These are phyloP conservation scores for Marchantia paleacea DNA, from an alignment of 225 moss, liverwort and hornwort genomes.

Conservation along the genomic window DNA sequence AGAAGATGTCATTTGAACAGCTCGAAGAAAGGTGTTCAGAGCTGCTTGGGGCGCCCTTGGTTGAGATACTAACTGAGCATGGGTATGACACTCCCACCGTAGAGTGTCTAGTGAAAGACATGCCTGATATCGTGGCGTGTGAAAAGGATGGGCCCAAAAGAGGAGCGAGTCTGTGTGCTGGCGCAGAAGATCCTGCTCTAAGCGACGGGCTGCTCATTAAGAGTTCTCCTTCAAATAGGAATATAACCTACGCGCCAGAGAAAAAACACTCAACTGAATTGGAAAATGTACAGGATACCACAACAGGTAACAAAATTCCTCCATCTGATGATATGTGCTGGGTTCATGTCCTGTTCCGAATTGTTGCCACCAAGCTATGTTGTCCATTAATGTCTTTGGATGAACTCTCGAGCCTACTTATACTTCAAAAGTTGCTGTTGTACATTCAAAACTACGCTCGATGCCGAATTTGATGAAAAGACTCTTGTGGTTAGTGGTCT, in stretches of 20 bases:
- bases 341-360: no score
- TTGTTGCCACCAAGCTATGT: no score
- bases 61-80: slow-evolving; percentile 51
- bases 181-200: slow-evolving; percentile 67
- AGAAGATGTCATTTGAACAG: slow-evolving; percentile 30
- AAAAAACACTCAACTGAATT: slow-evolving; percentile 8
- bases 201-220: slow-evolving; percentile 68
- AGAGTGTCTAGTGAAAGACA: slow-evolving; percentile 59
- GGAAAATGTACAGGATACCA: slow-evolving; percentile 9
- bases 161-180: slow-evolving; percentile 45
- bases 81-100: slow-evolving; percentile 53
- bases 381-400: no score
- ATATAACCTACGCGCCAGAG: neutral
- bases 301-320: slow-evolving; percentile 20
- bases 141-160: slow-evolving; percentile 32
- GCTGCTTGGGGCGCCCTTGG: slow-evolving; percentile 42
- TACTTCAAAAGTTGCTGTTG: no score
- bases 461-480: no score
- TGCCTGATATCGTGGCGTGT: slow-evolving; percentile 57
- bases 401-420: no score
- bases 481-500: no score
- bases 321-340: neutral
- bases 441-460: no score
- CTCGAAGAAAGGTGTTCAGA: slow-evolving; percentile 49
- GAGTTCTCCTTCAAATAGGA: slow-evolving; percentile 13